These are phyloP conservation scores for Phytophthora aleatoria DNA, from an alignment of 352 stramenopile genomes.

Conservation along the genomic window DNA sequence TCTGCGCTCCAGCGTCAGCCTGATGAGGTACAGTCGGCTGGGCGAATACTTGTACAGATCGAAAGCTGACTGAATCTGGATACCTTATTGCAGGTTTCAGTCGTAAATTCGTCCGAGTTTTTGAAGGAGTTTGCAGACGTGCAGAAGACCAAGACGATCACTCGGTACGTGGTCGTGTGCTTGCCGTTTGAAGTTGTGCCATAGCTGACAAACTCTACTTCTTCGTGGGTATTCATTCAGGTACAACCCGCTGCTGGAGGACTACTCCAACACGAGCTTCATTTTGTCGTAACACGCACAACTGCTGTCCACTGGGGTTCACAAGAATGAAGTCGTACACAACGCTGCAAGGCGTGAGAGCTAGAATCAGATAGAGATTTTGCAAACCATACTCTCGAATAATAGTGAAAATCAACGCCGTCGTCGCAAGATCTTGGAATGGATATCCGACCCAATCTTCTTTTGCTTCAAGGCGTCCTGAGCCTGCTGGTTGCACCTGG, in stretches of 20 bases:
- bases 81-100: constrained; percentile 54
- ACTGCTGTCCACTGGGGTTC: not conserved
- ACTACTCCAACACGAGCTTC: constrained; percentile 92
- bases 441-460: constrained; percentile 50
- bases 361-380: constrained; percentile 19
- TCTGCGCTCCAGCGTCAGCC: constrained; percentile 53
- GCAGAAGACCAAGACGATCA: constrained; percentile 83
- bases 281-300: constrained; percentile 70
- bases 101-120: constrained; percentile 84
- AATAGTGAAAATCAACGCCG: constrained; percentile 18
- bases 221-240: constrained; percentile 30
- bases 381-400: constrained; percentile 11
- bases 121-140: constrained; percentile 81
- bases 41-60: not conserved
- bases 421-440: constrained; percentile 42
- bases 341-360: constrained; percentile 8
- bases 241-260: constrained; percentile 90
- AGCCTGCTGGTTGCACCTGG: constrained; percentile 45
- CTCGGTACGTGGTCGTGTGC: constrained; percentile 44
- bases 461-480: constrained; percentile 41
- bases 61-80: not conserved
- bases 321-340: not conserved
- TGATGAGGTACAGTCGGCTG: constrained; percentile 42
- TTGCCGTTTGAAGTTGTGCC: not conserved
- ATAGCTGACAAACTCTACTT: constrained; percentile 10